A percentile compares a stretch with the other conserved stretches of the same genome.
phyloP scores from a whole-genome alignment of 495 filamentous ascomycete genomes.

The Daldinia vernicosa region DNA sequence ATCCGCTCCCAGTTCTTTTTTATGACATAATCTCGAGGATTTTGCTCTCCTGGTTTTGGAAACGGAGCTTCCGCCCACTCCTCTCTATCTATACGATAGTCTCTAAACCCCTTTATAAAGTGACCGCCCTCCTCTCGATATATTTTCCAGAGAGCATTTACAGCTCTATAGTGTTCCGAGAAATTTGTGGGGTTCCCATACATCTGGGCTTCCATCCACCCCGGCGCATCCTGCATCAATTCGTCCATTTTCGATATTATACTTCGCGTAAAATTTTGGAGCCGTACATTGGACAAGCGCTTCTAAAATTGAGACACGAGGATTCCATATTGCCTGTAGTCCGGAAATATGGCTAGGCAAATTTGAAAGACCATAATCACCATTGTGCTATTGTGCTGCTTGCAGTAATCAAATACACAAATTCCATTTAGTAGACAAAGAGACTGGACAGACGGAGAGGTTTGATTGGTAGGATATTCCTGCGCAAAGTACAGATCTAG shows the following conservation, averaged over 20 bases:
- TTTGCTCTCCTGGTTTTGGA: neutral
- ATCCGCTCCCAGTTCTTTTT: neutral
- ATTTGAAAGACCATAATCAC: neutral
- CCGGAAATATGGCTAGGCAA: neutral
- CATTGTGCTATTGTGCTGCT: conserved; percentile 1
- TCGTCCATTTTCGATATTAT: neutral
- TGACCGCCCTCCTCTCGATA: conserved; percentile 1
- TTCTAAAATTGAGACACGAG: neutral
- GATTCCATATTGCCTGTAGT: neutral
- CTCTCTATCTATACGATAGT: neutral
- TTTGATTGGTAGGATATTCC: neutral
- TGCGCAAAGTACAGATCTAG: neutral
- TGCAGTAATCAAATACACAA: neutral
- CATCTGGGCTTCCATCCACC: neutral
- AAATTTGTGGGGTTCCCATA: neutral
- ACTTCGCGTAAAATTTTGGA: neutral
- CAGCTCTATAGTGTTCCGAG: neutral
- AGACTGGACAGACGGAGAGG: too few relatives aligned
- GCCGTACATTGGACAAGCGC: neutral
- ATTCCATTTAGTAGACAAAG: neutral
- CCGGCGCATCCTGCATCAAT: neutral
- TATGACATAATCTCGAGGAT: neutral
- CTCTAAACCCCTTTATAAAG: neutral
- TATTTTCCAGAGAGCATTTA: neutral
- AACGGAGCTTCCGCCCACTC: neutral